A percentile compares a stretch with the other conserved stretches of the same genome.
Conservation (phyloP, 352 stramenopile species). For the Phytopythium litorale region DNA sequence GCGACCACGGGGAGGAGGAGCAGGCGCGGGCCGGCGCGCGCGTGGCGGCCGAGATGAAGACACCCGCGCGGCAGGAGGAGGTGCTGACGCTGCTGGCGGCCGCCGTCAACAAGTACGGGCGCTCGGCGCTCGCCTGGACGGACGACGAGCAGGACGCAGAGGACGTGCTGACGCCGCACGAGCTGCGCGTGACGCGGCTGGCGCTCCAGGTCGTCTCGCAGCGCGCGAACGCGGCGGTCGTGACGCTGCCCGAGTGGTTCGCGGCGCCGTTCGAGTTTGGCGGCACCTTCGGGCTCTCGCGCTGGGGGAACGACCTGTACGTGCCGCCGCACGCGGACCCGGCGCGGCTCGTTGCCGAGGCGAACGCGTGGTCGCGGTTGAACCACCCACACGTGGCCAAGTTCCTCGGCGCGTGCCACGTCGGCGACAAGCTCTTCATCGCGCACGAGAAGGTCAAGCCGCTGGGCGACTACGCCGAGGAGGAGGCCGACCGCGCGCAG, state of each 20-base stretch:
- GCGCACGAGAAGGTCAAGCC: slow-evolving; percentile 3
- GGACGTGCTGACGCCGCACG: neutral
- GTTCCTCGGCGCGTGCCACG: slow-evolving; percentile 9
- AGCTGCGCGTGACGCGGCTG: neutral
- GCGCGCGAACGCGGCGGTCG: neutral
- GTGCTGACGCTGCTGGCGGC: neutral
- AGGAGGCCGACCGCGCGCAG: neutral
- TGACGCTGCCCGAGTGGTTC: slow-evolving; percentile 2
- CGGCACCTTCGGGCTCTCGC: slow-evolving; percentile 1
- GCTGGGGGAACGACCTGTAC: slow-evolving; percentile 7
- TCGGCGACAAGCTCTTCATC: slow-evolving; percentile 3
- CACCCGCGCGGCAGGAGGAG: neutral
- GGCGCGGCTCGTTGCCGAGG: neutral
- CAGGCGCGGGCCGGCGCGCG: neutral
- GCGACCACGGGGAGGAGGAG: neutral
- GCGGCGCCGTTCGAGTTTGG: slow-evolving; percentile 3
- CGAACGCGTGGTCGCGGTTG: neutral
- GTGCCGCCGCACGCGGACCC: neutral
- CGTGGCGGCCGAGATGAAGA: neutral
- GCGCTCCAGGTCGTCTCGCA: neutral
- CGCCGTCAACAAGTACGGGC: neutral
- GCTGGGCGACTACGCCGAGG: neutral
- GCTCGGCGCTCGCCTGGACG: neutral
- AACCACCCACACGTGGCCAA: slow-evolving; percentile 8
- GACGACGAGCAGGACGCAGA: neutral